Percentiles rank a stretch among this genome's conserved stretches.
Conservation (phyloP, 2,329 filamentous ascomycete species). For the Colletotrichum lupini region DNA sequence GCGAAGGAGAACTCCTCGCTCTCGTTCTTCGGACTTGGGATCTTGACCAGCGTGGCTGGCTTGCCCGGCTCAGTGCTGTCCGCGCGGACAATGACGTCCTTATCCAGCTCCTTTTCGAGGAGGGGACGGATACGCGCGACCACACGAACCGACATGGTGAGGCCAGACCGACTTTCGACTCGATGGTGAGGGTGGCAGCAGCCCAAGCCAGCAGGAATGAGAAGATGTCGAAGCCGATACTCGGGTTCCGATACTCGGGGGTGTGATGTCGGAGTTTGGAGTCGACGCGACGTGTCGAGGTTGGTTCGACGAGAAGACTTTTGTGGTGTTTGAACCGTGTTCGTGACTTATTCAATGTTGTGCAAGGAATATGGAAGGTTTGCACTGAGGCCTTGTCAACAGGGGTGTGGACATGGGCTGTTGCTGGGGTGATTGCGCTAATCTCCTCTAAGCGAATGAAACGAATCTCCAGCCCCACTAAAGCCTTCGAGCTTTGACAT, state of each 20-base stretch:
- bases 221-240: background rate
- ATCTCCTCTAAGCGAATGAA: background rate
- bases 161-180: slow-evolving; percentile 19
- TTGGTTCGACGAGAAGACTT: slow-evolving; percentile 20
- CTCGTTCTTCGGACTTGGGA: slow-evolving; percentile 94
- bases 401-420: slow-evolving; percentile 12
- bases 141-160: slow-evolving; percentile 77
- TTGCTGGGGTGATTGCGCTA: slow-evolving; percentile 23
- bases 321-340: slow-evolving; percentile 1
- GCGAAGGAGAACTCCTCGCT: slow-evolving; percentile 92
- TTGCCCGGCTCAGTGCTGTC: slow-evolving; percentile 71
- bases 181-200: background rate
- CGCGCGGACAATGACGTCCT: slow-evolving; percentile 84
- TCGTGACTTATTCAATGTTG: slow-evolving; percentile 25
- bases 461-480: background rate
- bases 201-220: background rate
- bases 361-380: slow-evolving; percentile 15
- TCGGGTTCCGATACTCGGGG: background rate
- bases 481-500: background rate
- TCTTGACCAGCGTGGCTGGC: slow-evolving; percentile 78
- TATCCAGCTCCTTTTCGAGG: slow-evolving; percentile 85
- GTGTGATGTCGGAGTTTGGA: background rate
- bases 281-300: slow-evolving; percentile 14
- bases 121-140: slow-evolving; percentile 92
- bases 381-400: slow-evolving; percentile 22